phyloP scores from a whole-genome alignment of 2,329 filamentous ascomycete genomes.

The Colletotrichum euphorbiae region DNA sequence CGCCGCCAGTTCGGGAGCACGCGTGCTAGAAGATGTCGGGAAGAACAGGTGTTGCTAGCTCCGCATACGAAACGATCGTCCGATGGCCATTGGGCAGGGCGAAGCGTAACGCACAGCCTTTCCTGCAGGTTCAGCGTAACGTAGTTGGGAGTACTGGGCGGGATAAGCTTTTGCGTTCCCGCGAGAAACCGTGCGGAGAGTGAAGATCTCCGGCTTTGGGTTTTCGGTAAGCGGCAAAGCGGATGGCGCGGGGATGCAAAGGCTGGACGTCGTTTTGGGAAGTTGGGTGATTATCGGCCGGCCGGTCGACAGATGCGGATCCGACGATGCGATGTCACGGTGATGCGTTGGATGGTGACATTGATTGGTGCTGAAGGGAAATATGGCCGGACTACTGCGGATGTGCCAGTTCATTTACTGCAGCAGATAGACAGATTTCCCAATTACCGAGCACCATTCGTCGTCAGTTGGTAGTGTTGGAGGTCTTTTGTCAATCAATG shows the following conservation, averaged over 20 bases:
- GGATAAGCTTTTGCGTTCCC: conserved; percentile 1
- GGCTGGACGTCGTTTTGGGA: neutral
- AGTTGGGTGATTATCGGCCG: too few relatives aligned
- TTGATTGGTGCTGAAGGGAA: too few relatives aligned
- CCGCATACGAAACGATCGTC: conserved; percentile 38
- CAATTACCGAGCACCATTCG: neutral
- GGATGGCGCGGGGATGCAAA: neutral
- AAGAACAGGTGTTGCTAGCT: conserved; percentile 31
- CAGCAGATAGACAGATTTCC: neutral
- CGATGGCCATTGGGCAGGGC: conserved; percentile 13
- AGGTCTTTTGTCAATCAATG: too few relatives aligned
- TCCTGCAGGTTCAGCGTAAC: neutral
- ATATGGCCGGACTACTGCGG: neutral
- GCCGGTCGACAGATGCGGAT: neutral
- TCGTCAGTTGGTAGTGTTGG: too few relatives aligned
- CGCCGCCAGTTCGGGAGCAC: too few relatives aligned
- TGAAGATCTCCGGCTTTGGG: neutral
- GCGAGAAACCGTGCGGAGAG: conserved; percentile 30
- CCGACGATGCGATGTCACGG: conserved; percentile 1
- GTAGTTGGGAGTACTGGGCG: neutral
- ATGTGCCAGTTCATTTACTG: neutral
- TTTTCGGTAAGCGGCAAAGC: too few relatives aligned
- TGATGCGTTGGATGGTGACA: neutral
- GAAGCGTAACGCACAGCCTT: conserved; percentile 13
- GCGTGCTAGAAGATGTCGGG: conserved; percentile 5